Evolutionary conservation across 805 yeast species (phyloP).

Genomic region (Yamadazyma philogaea): DNA sequence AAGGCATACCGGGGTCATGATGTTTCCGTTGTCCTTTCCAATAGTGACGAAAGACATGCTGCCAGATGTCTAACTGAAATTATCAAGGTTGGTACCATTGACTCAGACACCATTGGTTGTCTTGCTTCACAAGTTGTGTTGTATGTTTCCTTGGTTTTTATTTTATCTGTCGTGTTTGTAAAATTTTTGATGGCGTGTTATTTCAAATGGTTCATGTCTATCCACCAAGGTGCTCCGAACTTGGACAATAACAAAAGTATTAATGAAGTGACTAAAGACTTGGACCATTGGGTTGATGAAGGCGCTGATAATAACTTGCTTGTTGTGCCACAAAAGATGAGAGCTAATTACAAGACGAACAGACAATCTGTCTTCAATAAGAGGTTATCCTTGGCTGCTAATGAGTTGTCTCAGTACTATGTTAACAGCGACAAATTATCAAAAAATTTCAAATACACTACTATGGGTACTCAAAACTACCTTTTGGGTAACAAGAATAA

Average conservation of each 20-base stretch:
- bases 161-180: conserved; percentile 70
- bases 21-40: conserved; percentile 67
- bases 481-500: conserved; percentile 21
- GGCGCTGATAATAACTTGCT: conserved; percentile 20
- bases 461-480: conserved; percentile 67
- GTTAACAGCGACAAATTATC: conserved; percentile 31
- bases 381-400: conserved; percentile 38
- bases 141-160: conserved; percentile 76
- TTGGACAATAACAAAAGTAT: conserved; percentile 47
- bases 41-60: conserved; percentile 61
- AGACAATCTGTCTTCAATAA: conserved; percentile 42
- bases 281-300: conserved; percentile 77
- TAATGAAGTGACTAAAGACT: conserved; percentile 34
- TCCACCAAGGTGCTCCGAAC: conserved; percentile 74
- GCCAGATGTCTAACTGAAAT: conserved; percentile 86
- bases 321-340: conserved; percentile 47
- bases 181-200: conserved; percentile 87
- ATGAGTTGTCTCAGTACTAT: conserved; percentile 35
- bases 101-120: conserved; percentile 89
- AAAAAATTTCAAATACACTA: conserved; percentile 46
- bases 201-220: conserved; percentile 75
- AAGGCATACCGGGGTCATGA: conserved; percentile 69
- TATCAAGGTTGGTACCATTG: conserved; percentile 83
- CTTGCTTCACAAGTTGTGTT: conserved; percentile 85
- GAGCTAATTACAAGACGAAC: conserved; percentile 48